Evolutionary conservation across 2,329 filamentous ascomycete genomes (phyloP).

Genomic region (Ramularia endophylla): DNA sequence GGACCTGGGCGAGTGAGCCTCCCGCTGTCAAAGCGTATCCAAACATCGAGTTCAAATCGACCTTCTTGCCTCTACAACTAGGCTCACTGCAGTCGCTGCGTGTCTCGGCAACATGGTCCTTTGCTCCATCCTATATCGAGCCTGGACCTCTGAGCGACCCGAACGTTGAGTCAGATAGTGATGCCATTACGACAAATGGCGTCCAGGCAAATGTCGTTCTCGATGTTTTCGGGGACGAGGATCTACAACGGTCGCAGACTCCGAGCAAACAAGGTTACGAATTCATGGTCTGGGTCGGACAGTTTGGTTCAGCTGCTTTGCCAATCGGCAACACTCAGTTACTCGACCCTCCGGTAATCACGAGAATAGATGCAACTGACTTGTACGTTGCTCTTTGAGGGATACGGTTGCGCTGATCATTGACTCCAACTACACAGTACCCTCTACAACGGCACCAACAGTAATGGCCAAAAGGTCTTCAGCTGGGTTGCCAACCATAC

Average conservation of each 20-base stretch:
- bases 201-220: constrained; percentile 14
- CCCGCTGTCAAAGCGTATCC: constrained; percentile 14
- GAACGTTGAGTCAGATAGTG: constrained; percentile 4
- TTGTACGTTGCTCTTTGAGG: constrained; percentile 8
- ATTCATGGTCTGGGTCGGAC: constrained; percentile 18
- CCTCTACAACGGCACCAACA: constrained; percentile 15
- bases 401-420: background rate
- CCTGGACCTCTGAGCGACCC: constrained; percentile 9
- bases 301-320: constrained; percentile 12
- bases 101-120: constrained; percentile 11
- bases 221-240: constrained; percentile 16
- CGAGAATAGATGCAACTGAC: constrained; percentile 4
- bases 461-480: constrained; percentile 13
- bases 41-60: constrained; percentile 12
- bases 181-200: constrained; percentile 8
- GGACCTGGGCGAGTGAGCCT: no score
- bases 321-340: constrained; percentile 12
- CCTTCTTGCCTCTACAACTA: constrained; percentile 10
- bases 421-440: constrained; percentile 7
- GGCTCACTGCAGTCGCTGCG: constrained; percentile 5
- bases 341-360: constrained; percentile 10
- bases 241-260: constrained; percentile 8
- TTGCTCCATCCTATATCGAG: constrained; percentile 10
- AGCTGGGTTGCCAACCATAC: constrained; percentile 17
- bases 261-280: constrained; percentile 15